Evolutionary conservation across 2,329 filamentous ascomycete genomes (phyloP).

Genomic region (Colletotrichum sp.): DNA sequence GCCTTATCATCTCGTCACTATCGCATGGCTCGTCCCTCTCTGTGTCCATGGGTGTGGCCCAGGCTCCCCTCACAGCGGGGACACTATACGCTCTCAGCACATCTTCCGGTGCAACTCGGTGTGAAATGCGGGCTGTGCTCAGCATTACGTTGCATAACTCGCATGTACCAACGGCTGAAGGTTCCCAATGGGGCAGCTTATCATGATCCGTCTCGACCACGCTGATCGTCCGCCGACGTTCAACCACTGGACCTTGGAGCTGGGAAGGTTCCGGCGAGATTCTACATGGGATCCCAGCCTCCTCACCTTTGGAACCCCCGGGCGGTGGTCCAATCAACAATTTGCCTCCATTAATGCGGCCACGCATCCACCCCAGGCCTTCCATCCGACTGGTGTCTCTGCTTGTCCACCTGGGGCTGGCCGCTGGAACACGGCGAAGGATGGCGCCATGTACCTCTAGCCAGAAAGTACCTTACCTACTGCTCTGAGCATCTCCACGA

Average conservation of each 20-base stretch:
- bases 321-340: slow-evolving; percentile 12
- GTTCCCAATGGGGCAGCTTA: slow-evolving; percentile 20
- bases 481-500: not conserved
- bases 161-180: slow-evolving; percentile 8
- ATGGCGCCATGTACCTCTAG: not conserved
- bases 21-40: not conserved
- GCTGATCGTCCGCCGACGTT: slow-evolving; percentile 5
- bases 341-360: slow-evolving; percentile 21
- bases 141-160: slow-evolving; percentile 22
- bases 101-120: slow-evolving; percentile 8
- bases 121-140: slow-evolving; percentile 14
- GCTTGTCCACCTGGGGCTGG: not conserved
- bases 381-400: not conserved
- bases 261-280: not conserved
- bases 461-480: not conserved
- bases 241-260: slow-evolving; percentile 5
- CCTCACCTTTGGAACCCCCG: not conserved
- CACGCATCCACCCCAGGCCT: slow-evolving; percentile 3
- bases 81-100: slow-evolving; percentile 5
- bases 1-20: slow-evolving; percentile 15
- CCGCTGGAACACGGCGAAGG: not conserved
- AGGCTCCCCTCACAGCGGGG: not conserved
- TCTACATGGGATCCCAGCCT: slow-evolving; percentile 5
- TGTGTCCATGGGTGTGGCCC: not conserved
- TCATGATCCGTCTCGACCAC: slow-evolving; percentile 12